Evolutionary conservation across 768 basidiomycete genomes (phyloP), one percentile per base, ranked within the genome.

Genomic region (Lanmaoa pseudosensibilis): DNA sequence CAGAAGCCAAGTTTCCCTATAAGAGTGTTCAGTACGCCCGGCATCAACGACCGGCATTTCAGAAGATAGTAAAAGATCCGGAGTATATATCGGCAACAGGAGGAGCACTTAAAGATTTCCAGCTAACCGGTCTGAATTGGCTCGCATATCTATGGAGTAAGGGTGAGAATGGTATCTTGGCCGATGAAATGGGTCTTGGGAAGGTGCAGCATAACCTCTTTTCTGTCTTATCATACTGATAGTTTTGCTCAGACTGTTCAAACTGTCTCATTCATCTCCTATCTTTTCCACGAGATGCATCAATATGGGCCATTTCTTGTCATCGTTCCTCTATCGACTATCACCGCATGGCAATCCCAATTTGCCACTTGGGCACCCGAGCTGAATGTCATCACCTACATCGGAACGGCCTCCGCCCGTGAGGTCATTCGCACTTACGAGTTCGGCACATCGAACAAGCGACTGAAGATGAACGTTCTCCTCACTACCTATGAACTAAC

Each of bases 121-220:
- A 99, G 77, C 79, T 98, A 39, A 97, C 94, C 3, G 97, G 97
- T 23, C 80, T 99, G 60, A 99, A 99, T 69, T 99, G 97, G 97
- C 80, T 99, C n/a, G 89, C 92, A 5, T 98, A 96, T 73, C 77
- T 95, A 16, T 98, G 97, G 97, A 86, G 83, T 61, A 86, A 92
- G 63, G 92, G 92, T 10, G 90, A 96, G 65, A 98, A 98, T 69
- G 97, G 97, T 19, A 97, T 99, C 56, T 77, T 99, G 36, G 97
- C 97, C 1, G 97, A 99, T 67, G 97, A 99, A 81, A 99, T 98
- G 97, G 97, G 97, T 70, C 88, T 99, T 25, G 97, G 97, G 52
- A 99, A 99, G 84, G 83, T 90, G 45, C 58, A 51, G 63, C 19
- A 27, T 27, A 33, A n/a, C 11, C 30, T 54, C 18, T 37, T 32